These are phyloP conservation scores for Plasmodium vivax DNA, from an alignment of 169 alveolate genomes.

Conservation along the genomic window DNA sequence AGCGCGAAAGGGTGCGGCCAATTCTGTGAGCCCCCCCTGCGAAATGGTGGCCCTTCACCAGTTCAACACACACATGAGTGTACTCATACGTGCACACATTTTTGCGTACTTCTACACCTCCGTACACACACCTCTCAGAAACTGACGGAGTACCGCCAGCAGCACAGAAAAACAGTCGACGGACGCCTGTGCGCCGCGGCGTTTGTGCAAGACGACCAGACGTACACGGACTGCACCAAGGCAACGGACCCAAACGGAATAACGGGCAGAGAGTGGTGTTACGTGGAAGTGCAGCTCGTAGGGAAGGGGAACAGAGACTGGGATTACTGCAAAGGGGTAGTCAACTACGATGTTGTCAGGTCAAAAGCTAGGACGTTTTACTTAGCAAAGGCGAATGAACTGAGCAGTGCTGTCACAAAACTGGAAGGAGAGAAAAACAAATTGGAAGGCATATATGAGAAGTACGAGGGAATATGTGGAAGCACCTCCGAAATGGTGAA, in stretches of 20 bases:
- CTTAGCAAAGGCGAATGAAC: constrained; percentile 59
- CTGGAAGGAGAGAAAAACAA: constrained; percentile 47
- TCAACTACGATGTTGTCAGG: constrained; percentile 85
- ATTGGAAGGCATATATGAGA: constrained; percentile 61
- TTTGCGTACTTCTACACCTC: constrained; percentile 3
- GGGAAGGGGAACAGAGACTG: constrained; percentile 93
- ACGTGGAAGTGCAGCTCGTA: constrained; percentile 91
- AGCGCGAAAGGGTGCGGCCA: background rate
- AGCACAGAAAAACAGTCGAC: constrained; percentile 91
- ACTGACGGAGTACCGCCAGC: constrained; percentile 92
- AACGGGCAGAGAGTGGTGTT: constrained; percentile 92
- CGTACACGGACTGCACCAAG: constrained; percentile 91
- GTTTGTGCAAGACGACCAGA: constrained; percentile 91
- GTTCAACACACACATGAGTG: background rate
- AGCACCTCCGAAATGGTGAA: constrained; percentile 77
- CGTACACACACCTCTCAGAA: constrained; percentile 67
- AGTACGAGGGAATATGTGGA: constrained; percentile 76
- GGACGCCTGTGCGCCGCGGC: constrained; percentile 94
- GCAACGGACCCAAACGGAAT: constrained; percentile 92
- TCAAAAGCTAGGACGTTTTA: constrained; percentile 80
- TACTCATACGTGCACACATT: background rate
- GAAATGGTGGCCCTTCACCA: constrained; percentile 1
- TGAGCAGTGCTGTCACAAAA: constrained; percentile 41
- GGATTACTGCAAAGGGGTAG: constrained; percentile 91
- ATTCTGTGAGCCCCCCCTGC: background rate